These are phyloP conservation scores for Thelonectria discophora DNA, from an alignment of 2,329 filamentous ascomycete genomes.

Conservation along the genomic window DNA sequence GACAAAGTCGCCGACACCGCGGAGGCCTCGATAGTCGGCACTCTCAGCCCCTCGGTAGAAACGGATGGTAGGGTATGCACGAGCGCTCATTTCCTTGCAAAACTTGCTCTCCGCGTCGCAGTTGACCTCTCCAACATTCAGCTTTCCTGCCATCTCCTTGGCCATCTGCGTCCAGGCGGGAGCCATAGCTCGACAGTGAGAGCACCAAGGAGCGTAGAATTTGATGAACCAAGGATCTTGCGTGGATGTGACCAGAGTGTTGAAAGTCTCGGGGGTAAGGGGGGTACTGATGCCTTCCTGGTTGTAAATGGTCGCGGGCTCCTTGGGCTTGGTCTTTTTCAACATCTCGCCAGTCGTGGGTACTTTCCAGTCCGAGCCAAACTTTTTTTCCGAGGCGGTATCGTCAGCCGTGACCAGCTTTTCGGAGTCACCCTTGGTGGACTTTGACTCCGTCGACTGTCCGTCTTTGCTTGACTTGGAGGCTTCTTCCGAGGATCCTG, in stretches of 20 bases:
- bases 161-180: constrained; percentile 90
- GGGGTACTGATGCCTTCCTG: constrained; percentile 76
- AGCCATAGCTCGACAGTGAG: constrained; percentile 92
- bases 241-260: constrained; percentile 83
- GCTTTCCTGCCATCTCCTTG: constrained; percentile 86
- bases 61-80: constrained; percentile 85
- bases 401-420: constrained; percentile 35
- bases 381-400: constrained; percentile 37
- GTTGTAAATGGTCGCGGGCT: constrained; percentile 69
- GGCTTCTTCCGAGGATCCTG: constrained; percentile 43
- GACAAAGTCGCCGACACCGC: constrained; percentile 90
- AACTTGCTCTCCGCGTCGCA: constrained; percentile 85
- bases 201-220: constrained; percentile 98
- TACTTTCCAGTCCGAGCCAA: constrained; percentile 44
- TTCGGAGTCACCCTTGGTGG: constrained; percentile 37
- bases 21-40: constrained; percentile 90
- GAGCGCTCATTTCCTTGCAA: constrained; percentile 89
- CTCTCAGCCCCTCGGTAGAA: constrained; percentile 94
- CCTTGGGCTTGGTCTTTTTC: constrained; percentile 54
- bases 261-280: constrained; percentile 86
- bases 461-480: constrained; percentile 40
- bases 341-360: constrained; percentile 43
- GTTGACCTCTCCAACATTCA: constrained; percentile 96
- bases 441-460: constrained; percentile 33
- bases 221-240: constrained; percentile 98